Evolutionary conservation across 352 stramenopile genomes (phyloP).

Genomic region (Vaucheria bursata): DNA sequence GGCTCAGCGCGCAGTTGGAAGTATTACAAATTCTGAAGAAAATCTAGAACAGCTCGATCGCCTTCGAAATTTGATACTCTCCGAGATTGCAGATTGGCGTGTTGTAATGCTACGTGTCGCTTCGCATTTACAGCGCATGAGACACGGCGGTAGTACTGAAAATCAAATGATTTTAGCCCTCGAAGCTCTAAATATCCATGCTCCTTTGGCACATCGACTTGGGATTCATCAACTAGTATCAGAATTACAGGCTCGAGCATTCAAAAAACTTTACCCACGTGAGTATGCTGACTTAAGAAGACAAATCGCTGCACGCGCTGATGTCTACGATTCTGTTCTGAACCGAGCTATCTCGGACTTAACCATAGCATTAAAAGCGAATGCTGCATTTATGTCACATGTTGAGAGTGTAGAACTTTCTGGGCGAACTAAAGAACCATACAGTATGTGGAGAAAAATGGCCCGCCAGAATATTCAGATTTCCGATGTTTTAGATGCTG

Average conservation of each 20-base stretch:
- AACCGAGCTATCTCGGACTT: constrained; percentile 19
- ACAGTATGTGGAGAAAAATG: constrained; percentile 47
- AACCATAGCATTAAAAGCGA: constrained; percentile 13
- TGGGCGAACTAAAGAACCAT: constrained; percentile 36
- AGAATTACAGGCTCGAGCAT: constrained; percentile 31
- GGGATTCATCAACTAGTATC: constrained; percentile 37
- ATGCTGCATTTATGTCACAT: constrained; percentile 23
- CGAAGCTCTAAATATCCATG: constrained; percentile 24
- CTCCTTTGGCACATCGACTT: constrained; percentile 31
- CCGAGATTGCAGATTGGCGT: constrained; percentile 28
- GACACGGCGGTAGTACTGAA: not conserved
- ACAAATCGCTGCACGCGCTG: not conserved
- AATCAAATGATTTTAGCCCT: constrained; percentile 10
- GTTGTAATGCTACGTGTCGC: constrained; percentile 35
- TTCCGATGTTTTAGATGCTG: constrained; percentile 22
- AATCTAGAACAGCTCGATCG: not conserved
- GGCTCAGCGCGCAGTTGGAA: not conserved
- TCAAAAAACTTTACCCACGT: constrained; percentile 28
- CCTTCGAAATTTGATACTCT: constrained; percentile 30
- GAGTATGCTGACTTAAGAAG: constrained; percentile 3
- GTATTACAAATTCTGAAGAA: not conserved
- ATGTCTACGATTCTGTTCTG: constrained; percentile 32
- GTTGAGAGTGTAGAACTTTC: constrained; percentile 10
- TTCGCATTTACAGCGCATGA: constrained; percentile 27
- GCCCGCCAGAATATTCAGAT: constrained; percentile 7